Evolutionary conservation across 495 filamentous ascomycete species (phyloP).

Genomic region (Zalerion maritima): DNA sequence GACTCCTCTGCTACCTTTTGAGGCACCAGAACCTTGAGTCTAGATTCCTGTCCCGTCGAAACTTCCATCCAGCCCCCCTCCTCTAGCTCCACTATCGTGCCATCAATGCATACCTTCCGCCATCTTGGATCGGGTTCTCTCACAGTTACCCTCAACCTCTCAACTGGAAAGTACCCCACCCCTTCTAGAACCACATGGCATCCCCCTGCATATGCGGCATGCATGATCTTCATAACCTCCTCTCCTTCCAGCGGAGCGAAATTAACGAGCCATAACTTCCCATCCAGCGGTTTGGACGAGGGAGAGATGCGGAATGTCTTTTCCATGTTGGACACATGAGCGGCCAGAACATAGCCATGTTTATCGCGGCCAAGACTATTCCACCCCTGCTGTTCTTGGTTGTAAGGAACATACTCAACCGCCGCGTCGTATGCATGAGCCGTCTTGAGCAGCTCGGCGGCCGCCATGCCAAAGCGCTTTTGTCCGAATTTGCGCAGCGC

Average conservation of each 20-base stretch:
- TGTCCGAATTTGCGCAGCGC: constrained; percentile 60
- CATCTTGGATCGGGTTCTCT: constrained; percentile 49
- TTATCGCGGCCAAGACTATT: constrained; percentile 19
- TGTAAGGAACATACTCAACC: constrained; percentile 22
- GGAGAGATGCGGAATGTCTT: constrained; percentile 69
- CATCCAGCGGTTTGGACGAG: constrained; percentile 45
- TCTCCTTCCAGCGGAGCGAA: constrained; percentile 51
- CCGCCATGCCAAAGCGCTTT: constrained; percentile 71
- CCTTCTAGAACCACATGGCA: constrained; percentile 41
- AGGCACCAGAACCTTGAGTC: constrained; percentile 24
- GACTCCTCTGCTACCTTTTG: too few species aligned
- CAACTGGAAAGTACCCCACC: constrained; percentile 53
- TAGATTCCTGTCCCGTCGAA: constrained; percentile 12
- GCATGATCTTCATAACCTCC: constrained; percentile 61
- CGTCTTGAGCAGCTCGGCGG: constrained; percentile 48
- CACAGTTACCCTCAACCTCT: constrained; percentile 50
- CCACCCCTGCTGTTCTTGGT: constrained; percentile 12
- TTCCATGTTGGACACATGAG: constrained; percentile 66
- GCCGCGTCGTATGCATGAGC: constrained; percentile 55
- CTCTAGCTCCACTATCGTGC: constrained; percentile 61
- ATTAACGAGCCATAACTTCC: constrained; percentile 52
- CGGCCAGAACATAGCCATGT: constrained; percentile 62
- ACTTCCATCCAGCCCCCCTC: constrained; percentile 59
- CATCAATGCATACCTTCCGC: constrained; percentile 80
- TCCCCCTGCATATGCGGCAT: constrained; percentile 56